Conservation (phyloP, 1,284 basidiomycete genomes). For the Puccinia horiana region DNA sequence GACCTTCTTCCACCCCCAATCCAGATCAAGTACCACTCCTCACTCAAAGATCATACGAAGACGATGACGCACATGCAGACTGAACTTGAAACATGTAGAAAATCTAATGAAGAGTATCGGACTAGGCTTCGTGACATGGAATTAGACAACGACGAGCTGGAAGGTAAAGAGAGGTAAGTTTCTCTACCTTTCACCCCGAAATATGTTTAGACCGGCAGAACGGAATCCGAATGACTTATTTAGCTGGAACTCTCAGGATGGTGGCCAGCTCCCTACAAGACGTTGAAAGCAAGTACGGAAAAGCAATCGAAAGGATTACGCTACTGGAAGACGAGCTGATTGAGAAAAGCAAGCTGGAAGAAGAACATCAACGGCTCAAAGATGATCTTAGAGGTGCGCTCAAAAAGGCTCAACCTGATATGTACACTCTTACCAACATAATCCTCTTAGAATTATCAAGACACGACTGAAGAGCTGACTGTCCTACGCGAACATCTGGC, state of each 20-base stretch:
- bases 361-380: conserved; percentile 84
- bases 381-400: conserved; percentile 84
- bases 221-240: not conserved
- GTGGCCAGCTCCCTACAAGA: conserved; percentile 88
- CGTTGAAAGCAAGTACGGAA: conserved; percentile 84
- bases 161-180: conserved; percentile 74
- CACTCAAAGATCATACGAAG: conserved; percentile 85
- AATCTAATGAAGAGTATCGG: conserved; percentile 53
- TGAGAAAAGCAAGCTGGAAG: conserved; percentile 83
- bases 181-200: not conserved
- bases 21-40: conserved; percentile 80
- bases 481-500: conserved; percentile 43
- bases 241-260: conserved; percentile 61
- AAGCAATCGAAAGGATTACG: conserved; percentile 92
- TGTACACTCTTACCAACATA: not conserved
- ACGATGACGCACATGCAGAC: conserved; percentile 80
- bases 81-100: conserved; percentile 69
- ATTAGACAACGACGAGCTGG: conserved; percentile 93
- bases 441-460: not conserved
- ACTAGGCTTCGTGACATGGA: conserved; percentile 71
- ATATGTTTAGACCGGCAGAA: not conserved
- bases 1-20: conserved; percentile 38
- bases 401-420: not conserved
- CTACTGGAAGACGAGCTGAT: conserved; percentile 94
- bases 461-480: conserved; percentile 44